Evolutionary conservation across 1,284 basidiomycete genomes (phyloP).

Genomic region (Inonotus obliquus): DNA sequence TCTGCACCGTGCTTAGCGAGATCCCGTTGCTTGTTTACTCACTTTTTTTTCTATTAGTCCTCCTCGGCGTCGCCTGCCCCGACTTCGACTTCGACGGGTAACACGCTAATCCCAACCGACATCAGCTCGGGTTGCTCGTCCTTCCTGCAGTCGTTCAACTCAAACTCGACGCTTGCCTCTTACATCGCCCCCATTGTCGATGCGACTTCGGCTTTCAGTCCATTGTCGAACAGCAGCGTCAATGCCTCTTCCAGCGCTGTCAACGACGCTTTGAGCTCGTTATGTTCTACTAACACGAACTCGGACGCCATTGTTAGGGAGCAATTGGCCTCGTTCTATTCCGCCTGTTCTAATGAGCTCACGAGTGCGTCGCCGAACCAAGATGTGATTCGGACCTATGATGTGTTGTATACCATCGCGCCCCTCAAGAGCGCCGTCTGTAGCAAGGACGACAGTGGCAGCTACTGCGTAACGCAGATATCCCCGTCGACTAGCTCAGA

Average conservation of each 20-base stretch:
- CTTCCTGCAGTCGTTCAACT: conserved; percentile 64
- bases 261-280: conserved; percentile 44
- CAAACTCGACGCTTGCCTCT: conserved; percentile 46
- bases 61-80: conserved; percentile 29
- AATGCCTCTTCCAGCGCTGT: conserved; percentile 43
- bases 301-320: conserved; percentile 50
- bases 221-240: conserved; percentile 38
- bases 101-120: conserved; percentile 57
- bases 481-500: conserved; percentile 29
- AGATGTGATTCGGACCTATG: conserved; percentile 63
- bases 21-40: conserved; percentile 8
- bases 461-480: conserved; percentile 58
- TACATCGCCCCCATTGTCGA: conserved; percentile 66
- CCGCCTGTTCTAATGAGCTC: conserved; percentile 67
- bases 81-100: conserved; percentile 30
- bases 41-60: conserved; percentile 20
- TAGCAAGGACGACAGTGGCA: conserved; percentile 61
- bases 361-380: conserved; percentile 40
- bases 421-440: conserved; percentile 71
- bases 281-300: conserved; percentile 46
- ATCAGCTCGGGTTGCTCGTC: conserved; percentile 54
- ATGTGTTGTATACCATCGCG: conserved; percentile 66
- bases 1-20: background rate
- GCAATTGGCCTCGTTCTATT: conserved; percentile 64
- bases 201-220: conserved; percentile 58